A percentile compares a stretch with the other conserved stretches of the same genome.
phyloP scores from a whole-genome alignment of 495 filamentous ascomycete species.

The Podospora pseudopauciseta region DNA sequence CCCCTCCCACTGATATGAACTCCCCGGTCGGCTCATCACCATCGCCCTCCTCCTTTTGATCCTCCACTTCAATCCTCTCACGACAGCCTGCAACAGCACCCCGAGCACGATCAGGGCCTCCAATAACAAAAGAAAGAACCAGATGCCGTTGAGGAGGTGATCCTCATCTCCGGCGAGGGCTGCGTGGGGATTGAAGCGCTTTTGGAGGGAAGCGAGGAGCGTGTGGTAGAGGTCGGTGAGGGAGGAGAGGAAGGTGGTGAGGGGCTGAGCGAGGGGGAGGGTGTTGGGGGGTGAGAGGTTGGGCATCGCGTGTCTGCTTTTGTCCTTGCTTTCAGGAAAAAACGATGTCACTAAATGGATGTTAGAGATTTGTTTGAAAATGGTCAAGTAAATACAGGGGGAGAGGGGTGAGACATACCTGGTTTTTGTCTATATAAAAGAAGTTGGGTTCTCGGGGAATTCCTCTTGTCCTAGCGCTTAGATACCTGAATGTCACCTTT shows the following conservation, averaged over 20 bases:
- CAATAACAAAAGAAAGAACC: slow-evolving; percentile 42
- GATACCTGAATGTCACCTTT: not conserved
- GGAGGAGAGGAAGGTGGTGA: not conserved
- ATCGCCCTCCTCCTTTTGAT: not conserved
- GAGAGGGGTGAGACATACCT: not conserved
- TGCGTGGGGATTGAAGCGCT: slow-evolving; percentile 25
- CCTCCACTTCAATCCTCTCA: slow-evolving; percentile 2
- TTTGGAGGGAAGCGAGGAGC: not conserved
- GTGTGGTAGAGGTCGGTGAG: not conserved
- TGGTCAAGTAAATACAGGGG: not conserved
- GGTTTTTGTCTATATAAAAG: not conserved
- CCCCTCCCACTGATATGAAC: not conserved
- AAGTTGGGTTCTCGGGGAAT: not conserved
- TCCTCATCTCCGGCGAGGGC: slow-evolving; percentile 35
- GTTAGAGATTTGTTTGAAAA: not conserved
- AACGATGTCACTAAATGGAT: not conserved
- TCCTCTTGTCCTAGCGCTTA: not conserved
- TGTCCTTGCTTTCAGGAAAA: not conserved
- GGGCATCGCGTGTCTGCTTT: not conserved
- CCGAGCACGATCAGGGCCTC: slow-evolving; percentile 42
- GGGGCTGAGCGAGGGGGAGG: not conserved
- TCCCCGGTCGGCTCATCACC: not conserved
- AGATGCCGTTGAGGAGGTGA: slow-evolving; percentile 43
- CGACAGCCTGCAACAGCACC: slow-evolving; percentile 29
- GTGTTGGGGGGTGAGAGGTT: slow-evolving; percentile 2